Evolutionary conservation across 495 filamentous ascomycete species (phyloP).

Genomic region (Copromyces sp.): DNA sequence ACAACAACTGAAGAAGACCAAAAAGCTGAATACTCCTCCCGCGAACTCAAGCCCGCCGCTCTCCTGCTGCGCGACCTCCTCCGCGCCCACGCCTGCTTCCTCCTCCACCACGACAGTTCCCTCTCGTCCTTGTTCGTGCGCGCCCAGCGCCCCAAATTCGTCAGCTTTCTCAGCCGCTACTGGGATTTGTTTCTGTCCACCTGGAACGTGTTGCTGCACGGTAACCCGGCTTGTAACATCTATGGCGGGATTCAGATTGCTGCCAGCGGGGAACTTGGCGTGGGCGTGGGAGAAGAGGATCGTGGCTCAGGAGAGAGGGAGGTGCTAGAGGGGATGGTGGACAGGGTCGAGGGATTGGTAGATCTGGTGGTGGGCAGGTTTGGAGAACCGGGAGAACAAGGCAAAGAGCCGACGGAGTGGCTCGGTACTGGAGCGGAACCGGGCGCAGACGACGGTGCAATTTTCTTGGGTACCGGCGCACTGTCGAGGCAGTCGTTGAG

Average conservation of each 20-base stretch:
- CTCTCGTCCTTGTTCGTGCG: conserved; percentile 56
- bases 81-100: conserved; percentile 73
- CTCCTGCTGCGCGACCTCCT: conserved; percentile 71
- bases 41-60: conserved; percentile 76
- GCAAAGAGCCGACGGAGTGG: conserved; percentile 37
- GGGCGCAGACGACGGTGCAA: conserved; percentile 63
- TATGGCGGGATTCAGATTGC: conserved; percentile 83
- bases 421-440: conserved; percentile 54
- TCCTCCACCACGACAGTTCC: conserved; percentile 71
- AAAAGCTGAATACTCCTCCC: conserved; percentile 64
- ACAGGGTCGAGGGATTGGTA: conserved; percentile 56
- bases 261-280: conserved; percentile 79
- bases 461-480: conserved; percentile 70
- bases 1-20: conserved; percentile 19
- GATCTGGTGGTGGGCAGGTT: conserved; percentile 83
- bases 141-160: conserved; percentile 35
- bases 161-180: conserved; percentile 59
- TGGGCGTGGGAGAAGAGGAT: conserved; percentile 90
- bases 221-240: conserved; percentile 71
- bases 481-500: conserved; percentile 55
- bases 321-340: conserved; percentile 76
- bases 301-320: conserved; percentile 85
- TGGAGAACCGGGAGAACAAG: conserved; percentile 41
- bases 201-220: conserved; percentile 85
- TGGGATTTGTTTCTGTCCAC: conserved; percentile 72